A percentile compares a stretch with the other conserved stretches of the same genome.
These are phyloP conservation scores for Quercus bicolor DNA, from an alignment of 306 rosid genomes.

Conservation along the genomic window DNA sequence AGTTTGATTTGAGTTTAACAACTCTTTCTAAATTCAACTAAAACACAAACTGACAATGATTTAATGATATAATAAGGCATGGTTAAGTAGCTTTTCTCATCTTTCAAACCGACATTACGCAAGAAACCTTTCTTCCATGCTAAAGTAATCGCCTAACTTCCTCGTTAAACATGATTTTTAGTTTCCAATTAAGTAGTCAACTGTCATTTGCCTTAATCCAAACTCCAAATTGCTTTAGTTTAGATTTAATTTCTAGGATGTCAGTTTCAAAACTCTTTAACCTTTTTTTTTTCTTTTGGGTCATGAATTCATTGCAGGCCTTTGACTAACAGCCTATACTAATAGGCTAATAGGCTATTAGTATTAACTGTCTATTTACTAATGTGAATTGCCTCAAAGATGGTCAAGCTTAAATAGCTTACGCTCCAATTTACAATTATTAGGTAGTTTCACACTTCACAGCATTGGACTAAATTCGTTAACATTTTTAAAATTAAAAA, in stretches of 20 bases:
- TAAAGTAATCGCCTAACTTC: not conserved
- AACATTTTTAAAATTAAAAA: too few species aligned
- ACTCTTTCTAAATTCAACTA: not conserved
- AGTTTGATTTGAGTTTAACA: constrained; percentile 31
- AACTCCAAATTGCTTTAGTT: not conserved
- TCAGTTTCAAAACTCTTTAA: not conserved
- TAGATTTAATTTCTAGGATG: constrained; percentile 13
- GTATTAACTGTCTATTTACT: too few species aligned
- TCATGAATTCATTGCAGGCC: too few species aligned
- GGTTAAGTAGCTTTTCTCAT: constrained; percentile 15
- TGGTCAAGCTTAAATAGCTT: too few species aligned
- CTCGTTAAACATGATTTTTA: not conserved
- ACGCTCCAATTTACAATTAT: too few species aligned
- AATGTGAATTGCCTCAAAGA: too few species aligned
- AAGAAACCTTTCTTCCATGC: not conserved
- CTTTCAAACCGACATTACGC: constrained; percentile 2
- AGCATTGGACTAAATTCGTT: too few species aligned
- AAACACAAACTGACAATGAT: not conserved
- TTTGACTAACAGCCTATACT: too few species aligned
- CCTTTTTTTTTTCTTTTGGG: not conserved
- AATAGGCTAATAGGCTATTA: too few species aligned
- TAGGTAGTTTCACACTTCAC: too few species aligned
- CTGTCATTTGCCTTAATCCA: not conserved
- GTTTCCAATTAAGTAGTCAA: not conserved
- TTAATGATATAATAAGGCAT: not conserved